Percentiles rank a stretch among this genome's conserved stretches.
Evolutionary conservation across 345 rosid species (phyloP).

Genomic region (Populus alba): DNA sequence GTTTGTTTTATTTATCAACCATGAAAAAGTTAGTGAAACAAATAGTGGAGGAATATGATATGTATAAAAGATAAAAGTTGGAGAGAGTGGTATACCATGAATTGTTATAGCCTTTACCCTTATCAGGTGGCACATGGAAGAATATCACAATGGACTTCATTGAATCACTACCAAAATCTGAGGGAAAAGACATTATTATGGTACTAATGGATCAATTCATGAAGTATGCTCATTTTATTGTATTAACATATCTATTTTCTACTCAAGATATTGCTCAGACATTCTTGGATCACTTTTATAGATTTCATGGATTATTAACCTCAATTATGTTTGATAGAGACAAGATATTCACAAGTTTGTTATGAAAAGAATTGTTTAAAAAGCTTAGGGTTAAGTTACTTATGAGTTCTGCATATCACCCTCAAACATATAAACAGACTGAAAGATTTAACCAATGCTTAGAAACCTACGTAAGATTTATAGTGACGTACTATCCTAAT

Average conservation of each 20-base stretch:
- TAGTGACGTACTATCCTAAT: too few species aligned
- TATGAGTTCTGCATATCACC: background rate
- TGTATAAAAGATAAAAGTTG: background rate
- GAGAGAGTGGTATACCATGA: background rate
- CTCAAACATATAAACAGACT: rapidly evolving
- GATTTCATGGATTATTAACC: background rate
- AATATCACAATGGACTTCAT: background rate
- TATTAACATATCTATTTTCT: rapidly evolving
- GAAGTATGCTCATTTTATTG: background rate
- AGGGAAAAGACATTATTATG: background rate
- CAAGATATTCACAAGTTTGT: background rate
- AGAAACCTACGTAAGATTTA: too few species aligned
- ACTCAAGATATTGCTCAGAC: rapidly evolving
- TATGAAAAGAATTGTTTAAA: background rate
- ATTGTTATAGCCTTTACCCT: background rate
- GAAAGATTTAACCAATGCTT: too few species aligned
- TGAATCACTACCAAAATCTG: background rate
- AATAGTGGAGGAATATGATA: background rate
- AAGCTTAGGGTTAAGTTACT: background rate
- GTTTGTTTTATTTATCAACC: too few species aligned
- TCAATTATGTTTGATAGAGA: background rate
- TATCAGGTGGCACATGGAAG: background rate
- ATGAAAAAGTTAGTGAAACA: too few species aligned
- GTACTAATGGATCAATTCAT: background rate
- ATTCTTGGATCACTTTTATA: background rate